Percentiles rank a stretch among this genome's conserved stretches.
Conservation (phyloP, 441 rosid species). For the Metrosideros polymorpha region DNA sequence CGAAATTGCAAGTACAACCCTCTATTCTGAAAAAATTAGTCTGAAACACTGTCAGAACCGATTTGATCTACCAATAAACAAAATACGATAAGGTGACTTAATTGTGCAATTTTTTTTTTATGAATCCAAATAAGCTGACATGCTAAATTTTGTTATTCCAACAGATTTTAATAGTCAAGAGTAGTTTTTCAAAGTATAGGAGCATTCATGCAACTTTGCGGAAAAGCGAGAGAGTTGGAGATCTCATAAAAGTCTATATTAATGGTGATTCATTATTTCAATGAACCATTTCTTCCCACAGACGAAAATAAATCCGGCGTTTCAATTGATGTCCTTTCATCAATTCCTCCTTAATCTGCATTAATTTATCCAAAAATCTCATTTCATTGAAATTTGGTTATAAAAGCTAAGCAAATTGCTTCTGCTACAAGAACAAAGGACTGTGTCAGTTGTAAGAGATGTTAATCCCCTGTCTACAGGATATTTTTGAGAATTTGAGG, state of each 20-base stretch:
- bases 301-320: not conserved
- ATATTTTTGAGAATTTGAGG: not conserved
- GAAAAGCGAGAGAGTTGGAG: not conserved
- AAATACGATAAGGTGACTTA: not conserved
- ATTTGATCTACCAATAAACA: not conserved
- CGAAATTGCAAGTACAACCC: not conserved
- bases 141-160: not conserved
- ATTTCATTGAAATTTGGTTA: not conserved
- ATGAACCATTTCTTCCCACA: not conserved
- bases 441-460: not conserved
- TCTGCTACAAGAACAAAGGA: not conserved
- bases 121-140: not conserved
- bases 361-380: not conserved
- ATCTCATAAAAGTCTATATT: not conserved
- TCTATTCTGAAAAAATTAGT: not conserved
- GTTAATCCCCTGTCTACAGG: not conserved
- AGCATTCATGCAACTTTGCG: not conserved
- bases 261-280: not conserved
- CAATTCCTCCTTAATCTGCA: not conserved
- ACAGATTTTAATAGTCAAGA: not conserved
- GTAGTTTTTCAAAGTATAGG: not conserved
- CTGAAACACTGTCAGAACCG: not conserved
- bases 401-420: not conserved
- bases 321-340: not conserved
- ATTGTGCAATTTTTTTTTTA: not conserved